Base-by-base conservation (phyloP, 345 rosid genomes). In the Sapria himalayana region DNA sequence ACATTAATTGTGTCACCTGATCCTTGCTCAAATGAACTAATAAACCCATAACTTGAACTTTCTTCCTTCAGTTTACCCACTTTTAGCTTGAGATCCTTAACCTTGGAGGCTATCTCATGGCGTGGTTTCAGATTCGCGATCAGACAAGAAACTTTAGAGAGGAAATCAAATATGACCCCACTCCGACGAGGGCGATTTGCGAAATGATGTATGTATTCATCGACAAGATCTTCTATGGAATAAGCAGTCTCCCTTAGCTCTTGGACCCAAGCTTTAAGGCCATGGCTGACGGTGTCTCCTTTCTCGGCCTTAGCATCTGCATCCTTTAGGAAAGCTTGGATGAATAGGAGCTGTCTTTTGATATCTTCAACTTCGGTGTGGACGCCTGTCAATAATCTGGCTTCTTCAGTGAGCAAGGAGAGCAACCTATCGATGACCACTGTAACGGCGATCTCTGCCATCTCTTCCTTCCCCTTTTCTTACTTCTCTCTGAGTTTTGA, bases 201-300 rank as follows among this genome's bases (percentile, higher is more conserved):
- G 1, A 50, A 37, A 27, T 51, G 66, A 15, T 45, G 60, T 50
- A 29, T 16, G 38, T 34, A 60, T 15, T 60, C 71, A 31, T 65
- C 66, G 12, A 65, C 37, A 44, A 39, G 46, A 51, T 65, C 71
- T 50, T 65, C 63, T 13, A 53, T 56, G 15, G 50, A 41, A 25
- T 54, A 46, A 47, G 64, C 61, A 11, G 37, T 44, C 7, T 59
- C 49, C 29, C 62, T 51, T n/a, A 59, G 20, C 37, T 59, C 62
- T 47, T 54, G 48, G 10, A 64, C 59, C 70, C 65, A 64, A 0
- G 49, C 45, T 9, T 22, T 64, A n/a, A 51, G 1, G 4, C 57
- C 22, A 0, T 9, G 14, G 10, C 19, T 19, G n/a, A n/a, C n/a
- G 3, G 36, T 46, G 0, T 39, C 49, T 0, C 59, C 59, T 1